Evolutionary conservation across 78 protist species (phyloP), one percentile per base, ranked within the genome.

Genomic region (Dictyostelium intermedium): DNA sequence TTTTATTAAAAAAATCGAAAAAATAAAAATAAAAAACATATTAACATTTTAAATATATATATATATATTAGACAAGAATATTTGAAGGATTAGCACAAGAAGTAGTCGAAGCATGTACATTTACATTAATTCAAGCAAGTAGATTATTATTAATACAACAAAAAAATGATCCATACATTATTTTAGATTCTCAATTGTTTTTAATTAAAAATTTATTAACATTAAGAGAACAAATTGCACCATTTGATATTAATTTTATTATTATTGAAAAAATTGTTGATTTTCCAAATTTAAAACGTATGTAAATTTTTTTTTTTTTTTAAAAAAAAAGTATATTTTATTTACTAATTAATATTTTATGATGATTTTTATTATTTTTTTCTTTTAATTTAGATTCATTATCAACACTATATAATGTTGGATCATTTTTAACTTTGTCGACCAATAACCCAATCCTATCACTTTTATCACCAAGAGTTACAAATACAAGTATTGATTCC

Each of bases 21-120:
- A 45, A n/a, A 25, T 2, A n/a, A n/a, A 6, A 25, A 77, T 3
- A 32, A 53, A 27, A 27, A 2, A 5, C 4, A 5, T 4, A 27
- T 23, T 66, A 27, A 11, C 7, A 4, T 25, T 35, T 25, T 41
- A 47, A 7, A 23, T 16, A 2, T 70, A 27, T n/a, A 34, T 13
- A 30, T 76, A 37, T 5, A 2, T 74, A 27, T 30, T 83, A 91
- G 95, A 92, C 47, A 25, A 92, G 80, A 53, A 92, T 92, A 14
- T 92, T 92, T 82, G 96, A 92, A 74, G 96, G 96, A 14, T 60
- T 92, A n/a, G 96, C 96, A 70, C 91, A 85, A 39, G 96, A 92
- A 43, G 96, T 87, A 2, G 96, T 92, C 7, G 91, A 84, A 45
- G 91, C 96, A 37, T 83, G 92, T 69, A 72, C 92, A 70, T 78